Base-by-base conservation (phyloP, 495 filamentous ascomycete genomes). In the Aspergillus wentii region DNA sequence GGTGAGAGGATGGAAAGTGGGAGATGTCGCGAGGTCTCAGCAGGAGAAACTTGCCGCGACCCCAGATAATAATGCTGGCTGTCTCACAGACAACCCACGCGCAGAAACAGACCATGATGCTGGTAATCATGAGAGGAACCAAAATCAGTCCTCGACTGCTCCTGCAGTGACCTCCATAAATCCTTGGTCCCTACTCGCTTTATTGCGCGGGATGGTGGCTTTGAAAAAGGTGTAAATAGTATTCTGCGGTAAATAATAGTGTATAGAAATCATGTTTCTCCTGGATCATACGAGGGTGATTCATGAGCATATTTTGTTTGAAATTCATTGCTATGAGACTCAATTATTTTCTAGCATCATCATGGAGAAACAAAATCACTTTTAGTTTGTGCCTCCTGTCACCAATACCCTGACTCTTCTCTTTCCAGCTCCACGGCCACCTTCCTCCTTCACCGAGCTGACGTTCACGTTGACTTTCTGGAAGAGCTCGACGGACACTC, bases 361-460 rank as follows among this genome's bases (percentile, higher is more conserved):
- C n/a, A n/a, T n/a, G n/a, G n/a, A 44, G 36, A 51, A 44, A 17
- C 23, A 16, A 18, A 26, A 36, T 11, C 37, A 39, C 41, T 38
- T 51, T 29, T 44, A 36, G 5, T 30, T 45, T 37, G 31, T 36
- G 13, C 44, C 25, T 28, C 53, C 54, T 15, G 51, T 56, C 31
- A 72, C 57, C 39, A 72, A 44, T 16, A 71, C 61, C 13, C 68
- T 48, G 0, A 72, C 68, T 33, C 66, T 88, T 49, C 92, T 79
- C 77, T 99, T 99, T 34, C 94, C 94, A 13, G 88, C 95, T 20
- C 76, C 77, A 14, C 68, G 65, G 17, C 64, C 57, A 20, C 51
- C 61, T 68, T 92, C 86, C 56, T 97, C 94, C 74, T 86, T 86
- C 49, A 90, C 81, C 56, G 95, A 94, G 50, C 78, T 87, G 44